Conservation (phyloP, 2,329 filamentous ascomycete genomes). For the Scedosporium dehoogii region DNA sequence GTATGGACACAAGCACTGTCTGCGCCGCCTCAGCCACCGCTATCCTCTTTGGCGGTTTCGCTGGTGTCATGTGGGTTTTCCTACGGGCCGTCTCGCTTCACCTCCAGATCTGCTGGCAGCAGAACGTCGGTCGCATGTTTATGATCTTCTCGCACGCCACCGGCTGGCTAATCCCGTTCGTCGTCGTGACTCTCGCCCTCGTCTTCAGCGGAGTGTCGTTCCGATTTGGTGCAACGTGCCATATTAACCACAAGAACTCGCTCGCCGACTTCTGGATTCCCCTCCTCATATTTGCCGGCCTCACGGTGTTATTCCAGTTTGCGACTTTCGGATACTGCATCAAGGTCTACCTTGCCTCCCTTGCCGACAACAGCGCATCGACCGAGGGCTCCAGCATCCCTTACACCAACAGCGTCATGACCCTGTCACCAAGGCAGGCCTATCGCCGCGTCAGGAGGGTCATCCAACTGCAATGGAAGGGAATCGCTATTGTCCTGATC, state of each 20-base stretch:
- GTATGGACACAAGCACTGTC: constrained; percentile 71
- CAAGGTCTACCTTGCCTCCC: constrained; percentile 82
- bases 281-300: constrained; percentile 64
- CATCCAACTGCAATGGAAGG: constrained; percentile 86
- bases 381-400: constrained; percentile 65
- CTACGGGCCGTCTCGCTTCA: constrained; percentile 84
- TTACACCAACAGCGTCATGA: constrained; percentile 65
- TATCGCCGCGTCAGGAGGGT: constrained; percentile 81
- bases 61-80: constrained; percentile 82
- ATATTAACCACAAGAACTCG: constrained; percentile 84
- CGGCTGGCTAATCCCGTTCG: constrained; percentile 75
- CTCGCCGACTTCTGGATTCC: constrained; percentile 86
- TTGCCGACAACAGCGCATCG: constrained; percentile 61
- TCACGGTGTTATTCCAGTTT: constrained; percentile 72
- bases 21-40: constrained; percentile 86
- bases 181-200: constrained; percentile 67
- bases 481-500: constrained; percentile 79
- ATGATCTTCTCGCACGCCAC: constrained; percentile 74
- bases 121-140: constrained; percentile 77
- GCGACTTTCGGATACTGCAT: constrained; percentile 86
- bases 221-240: constrained; percentile 83
- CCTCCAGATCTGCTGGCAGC: constrained; percentile 96
- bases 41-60: constrained; percentile 76
- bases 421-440: constrained; percentile 73
- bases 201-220: constrained; percentile 87